Evolutionary conservation across 768 basidiomycete species (phyloP), one percentile per base, ranked within the genome.

Genomic region (Clitopilus passeckerianus): DNA sequence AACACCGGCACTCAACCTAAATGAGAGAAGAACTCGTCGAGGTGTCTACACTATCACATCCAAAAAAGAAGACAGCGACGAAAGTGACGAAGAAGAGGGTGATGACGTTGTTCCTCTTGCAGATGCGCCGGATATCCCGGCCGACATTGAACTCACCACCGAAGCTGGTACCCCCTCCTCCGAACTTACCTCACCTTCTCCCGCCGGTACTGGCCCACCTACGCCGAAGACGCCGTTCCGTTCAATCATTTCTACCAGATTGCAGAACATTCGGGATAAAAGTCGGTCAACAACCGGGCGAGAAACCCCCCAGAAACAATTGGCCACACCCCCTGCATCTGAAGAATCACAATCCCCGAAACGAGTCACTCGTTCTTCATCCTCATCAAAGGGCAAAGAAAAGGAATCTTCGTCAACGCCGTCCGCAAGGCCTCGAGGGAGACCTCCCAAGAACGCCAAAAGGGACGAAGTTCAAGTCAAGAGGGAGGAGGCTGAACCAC

Each of bases 11-110:
- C 72, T 86, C 57, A 89, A 93, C 65, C 73, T 91, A 61, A 87
- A 93, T 66, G 91, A 92, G 69, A 80, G 91, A 37, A 79, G 91
- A 62, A 93, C 91, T 54, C 84, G 91, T 30, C 81, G 91, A 43
- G 90, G 91, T 33, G 91, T 93, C 16, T 93, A 93, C 68, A 87
- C 88, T 27, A 82, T 90, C 41, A 72, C 86, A 62, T 77, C 80
- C 62, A 79, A 83, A 61, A 77, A 80, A 60, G 81, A 85, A 20
- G 83, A 84, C 55, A 83, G 82, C 41, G 86, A 88, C 62, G 83
- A 84, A 59, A 83, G 82, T 60, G 82, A 86, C 23, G 83, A 83
- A 53, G 81, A 84, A 50, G 46, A 50, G 43, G 83, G 80, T 43
- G 80, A 77, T 57, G 74, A 78, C 61, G 75, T 64, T 30, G 62